Evolutionary conservation across 2,329 filamentous ascomycete genomes (phyloP).

Genomic region (Diaporthe sp.): DNA sequence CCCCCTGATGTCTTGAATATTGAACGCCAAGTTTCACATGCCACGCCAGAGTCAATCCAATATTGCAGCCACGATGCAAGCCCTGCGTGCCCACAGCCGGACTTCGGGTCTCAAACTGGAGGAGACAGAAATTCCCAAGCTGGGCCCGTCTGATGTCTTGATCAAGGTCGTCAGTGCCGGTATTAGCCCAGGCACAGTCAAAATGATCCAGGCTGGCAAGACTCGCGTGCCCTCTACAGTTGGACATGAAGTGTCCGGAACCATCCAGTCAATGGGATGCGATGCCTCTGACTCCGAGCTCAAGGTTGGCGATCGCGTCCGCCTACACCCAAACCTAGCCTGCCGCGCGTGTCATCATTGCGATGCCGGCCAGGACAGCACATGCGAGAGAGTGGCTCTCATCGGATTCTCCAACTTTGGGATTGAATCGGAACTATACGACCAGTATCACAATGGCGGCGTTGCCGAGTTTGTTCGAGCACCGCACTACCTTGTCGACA

Average conservation of each 20-base stretch:
- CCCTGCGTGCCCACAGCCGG: constrained; percentile 26
- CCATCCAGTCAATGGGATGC: neutral
- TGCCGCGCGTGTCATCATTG: neutral
- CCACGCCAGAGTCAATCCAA: neutral
- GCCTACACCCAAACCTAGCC: neutral
- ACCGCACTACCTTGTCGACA: neutral
- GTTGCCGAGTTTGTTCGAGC: neutral
- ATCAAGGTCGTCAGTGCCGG: neutral
- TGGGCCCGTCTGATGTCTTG: neutral
- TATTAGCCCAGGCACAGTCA: neutral
- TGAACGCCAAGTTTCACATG: neutral
- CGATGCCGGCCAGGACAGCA: neutral
- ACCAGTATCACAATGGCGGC: neutral
- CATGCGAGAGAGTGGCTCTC: neutral
- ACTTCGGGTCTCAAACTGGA: neutral
- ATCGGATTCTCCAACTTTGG: neutral
- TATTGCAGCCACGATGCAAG: neutral
- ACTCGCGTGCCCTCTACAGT: neutral
- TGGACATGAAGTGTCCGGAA: neutral
- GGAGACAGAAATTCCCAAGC: neutral
- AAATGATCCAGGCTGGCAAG: neutral
- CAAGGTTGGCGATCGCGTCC: neutral
- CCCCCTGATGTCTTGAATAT: neutral
- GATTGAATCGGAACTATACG: neutral
- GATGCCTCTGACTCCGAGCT: neutral